Conservation (phyloP, 257 asterid genomes). For the Scutellaria galericulata region DNA sequence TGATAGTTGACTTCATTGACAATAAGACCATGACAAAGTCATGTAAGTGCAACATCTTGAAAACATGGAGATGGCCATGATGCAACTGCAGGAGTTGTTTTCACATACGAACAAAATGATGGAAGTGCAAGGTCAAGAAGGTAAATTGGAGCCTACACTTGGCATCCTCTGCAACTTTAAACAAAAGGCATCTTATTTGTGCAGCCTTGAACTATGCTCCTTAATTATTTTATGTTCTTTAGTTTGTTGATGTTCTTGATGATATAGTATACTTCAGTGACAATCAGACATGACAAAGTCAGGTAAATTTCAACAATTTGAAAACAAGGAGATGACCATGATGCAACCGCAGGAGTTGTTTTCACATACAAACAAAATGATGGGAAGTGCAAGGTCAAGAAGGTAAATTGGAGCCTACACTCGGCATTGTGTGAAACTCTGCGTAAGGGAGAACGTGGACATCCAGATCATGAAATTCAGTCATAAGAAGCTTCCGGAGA, state of each 20-base stretch:
- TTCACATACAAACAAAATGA: not conserved
- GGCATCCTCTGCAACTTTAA: too few species aligned
- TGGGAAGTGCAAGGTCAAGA: not conserved
- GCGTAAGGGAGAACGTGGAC: too few species aligned
- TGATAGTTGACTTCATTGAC: not conserved
- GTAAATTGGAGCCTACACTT: not conserved
- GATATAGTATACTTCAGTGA: not conserved
- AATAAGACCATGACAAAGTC: not conserved
- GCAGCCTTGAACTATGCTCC: not conserved
- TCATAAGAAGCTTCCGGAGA: too few species aligned
- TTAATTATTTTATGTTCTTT: not conserved
- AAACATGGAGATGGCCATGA: not conserved
- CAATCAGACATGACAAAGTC: not conserved
- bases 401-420: not conserved
- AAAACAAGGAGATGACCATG: not conserved
- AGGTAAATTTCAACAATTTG: not conserved
- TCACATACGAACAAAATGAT: not conserved
- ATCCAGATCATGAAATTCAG: too few species aligned
- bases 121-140: not conserved
- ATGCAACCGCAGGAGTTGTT: constrained; percentile 13
- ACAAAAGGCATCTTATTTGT: not conserved
- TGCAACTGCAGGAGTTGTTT: constrained; percentile 16
- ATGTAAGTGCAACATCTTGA: not conserved
- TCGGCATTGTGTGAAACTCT: not conserved
- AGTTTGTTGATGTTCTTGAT: not conserved